phyloP scores from a whole-genome alignment of 208 protist genomes.

The Blechomonas ayalai region DNA sequence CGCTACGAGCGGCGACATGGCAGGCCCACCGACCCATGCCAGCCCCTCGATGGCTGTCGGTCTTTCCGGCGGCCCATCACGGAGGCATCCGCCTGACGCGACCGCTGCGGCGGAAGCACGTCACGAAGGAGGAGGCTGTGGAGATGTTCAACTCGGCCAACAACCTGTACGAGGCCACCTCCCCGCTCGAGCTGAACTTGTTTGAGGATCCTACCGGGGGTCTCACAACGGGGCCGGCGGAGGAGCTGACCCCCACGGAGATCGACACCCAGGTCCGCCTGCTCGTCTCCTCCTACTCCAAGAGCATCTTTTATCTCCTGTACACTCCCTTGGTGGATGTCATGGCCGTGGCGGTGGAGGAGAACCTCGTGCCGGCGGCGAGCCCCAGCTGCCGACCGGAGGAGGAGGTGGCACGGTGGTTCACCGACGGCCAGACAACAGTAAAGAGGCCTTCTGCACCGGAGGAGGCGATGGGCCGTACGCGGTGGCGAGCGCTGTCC shows the following conservation, averaged over 20 bases:
- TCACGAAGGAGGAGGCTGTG: no score
- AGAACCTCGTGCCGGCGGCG: conserved; percentile 29
- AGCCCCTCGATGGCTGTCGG: no score
- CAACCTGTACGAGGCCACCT: conserved; percentile 12
- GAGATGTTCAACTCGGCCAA: no score
- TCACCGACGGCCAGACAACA: conserved; percentile 45
- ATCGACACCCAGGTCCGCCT: conserved; percentile 58
- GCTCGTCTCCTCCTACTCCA: conserved; percentile 37
- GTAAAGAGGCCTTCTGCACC: conserved; percentile 38
- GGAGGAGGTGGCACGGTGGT: conserved; percentile 57
- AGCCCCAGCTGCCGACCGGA: conserved; percentile 9
- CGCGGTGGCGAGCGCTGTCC: conserved; percentile 7
- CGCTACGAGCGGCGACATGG: no score
- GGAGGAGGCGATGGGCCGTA: conserved; percentile 14
- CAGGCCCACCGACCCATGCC: no score
- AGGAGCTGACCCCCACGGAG: conserved; percentile 66
- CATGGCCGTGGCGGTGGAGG: conserved; percentile 30
- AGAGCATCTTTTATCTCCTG: conserved; percentile 49
- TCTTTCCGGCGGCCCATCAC: no score
- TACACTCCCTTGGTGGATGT: conserved; percentile 78
- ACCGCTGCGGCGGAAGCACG: no score
- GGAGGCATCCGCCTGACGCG: no score
- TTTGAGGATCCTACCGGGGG: conserved; percentile 82
- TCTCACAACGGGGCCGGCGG: conserved; percentile 49
- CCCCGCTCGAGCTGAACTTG: conserved; percentile 53